Evolutionary conservation across 2,329 filamentous ascomycete species (phyloP), one percentile per base, ranked within the genome.

Genomic region (Penicillium corylophilum): DNA sequence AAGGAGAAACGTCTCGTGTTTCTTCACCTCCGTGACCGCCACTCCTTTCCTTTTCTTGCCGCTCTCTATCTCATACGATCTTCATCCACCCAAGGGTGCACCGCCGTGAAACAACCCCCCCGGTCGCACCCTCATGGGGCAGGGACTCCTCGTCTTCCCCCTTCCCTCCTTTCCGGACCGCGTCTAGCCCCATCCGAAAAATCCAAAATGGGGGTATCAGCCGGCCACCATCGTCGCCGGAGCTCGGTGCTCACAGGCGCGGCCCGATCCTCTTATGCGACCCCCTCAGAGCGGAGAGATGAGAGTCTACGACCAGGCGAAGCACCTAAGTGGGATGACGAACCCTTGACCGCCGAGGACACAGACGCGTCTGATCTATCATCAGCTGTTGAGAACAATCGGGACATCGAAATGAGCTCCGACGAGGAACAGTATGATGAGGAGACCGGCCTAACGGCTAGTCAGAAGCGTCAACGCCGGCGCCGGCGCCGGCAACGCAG

Each of bases 361-460:
- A 64, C 67, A 36, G 71, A 73, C 53, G 57, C 62, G 9, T 75
- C 73, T 12, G 72, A 74, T 47, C 55, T 68, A n/a, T 75, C 73
- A 9, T 68, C 71, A 52, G 71, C 72, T 1, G 10, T 57, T 15
- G 74, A 75, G 51, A 73, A 75, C 56, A 74, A 75, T 57, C 77
- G 82, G 62, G 82, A 85, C 66, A 68, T 83, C 63, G 78, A 80
- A 56, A 73, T 83, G 59, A 80, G 83, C 48, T 85, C 85, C 24
- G 87, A 90, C 60, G 86, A 90, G 57, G 88, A 88, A 42, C 84
- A 89, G 54, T 89, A 93, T 62, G 92, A 96, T 67, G 92, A 95
- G 74, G 92, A 96, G 78, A 89, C 89, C 2, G 92, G 91, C 1
- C 77, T 96, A 61, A 95, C 90, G 33, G 80, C 82, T 54, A 82